These are phyloP conservation scores for Cicer judaicum DNA, from an alignment of 306 rosid genomes.

Conservation along the genomic window DNA sequence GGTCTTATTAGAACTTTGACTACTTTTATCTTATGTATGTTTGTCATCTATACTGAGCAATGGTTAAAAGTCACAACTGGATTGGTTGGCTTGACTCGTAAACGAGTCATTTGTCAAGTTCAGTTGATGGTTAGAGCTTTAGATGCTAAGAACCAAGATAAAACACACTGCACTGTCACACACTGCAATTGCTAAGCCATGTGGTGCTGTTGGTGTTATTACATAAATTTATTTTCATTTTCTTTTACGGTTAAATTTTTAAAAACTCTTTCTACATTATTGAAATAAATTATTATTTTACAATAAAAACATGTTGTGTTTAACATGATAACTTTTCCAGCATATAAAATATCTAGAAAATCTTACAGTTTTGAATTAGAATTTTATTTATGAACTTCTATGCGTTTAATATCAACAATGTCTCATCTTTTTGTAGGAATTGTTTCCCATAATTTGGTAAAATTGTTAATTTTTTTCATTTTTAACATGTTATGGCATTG, in stretches of 20 bases:
- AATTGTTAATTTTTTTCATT: slow-evolving; percentile 12
- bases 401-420: slow-evolving; percentile 4
- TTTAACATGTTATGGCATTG: neutral
- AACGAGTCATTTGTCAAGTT: slow-evolving; percentile 10
- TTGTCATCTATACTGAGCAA: slow-evolving; percentile 31
- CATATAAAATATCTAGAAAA: neutral
- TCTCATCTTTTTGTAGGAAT: neutral
- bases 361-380: slow-evolving; percentile 11
- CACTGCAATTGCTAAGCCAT: slow-evolving; percentile 20
- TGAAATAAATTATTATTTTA: slow-evolving; percentile 9
- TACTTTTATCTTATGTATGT: slow-evolving; percentile 29
- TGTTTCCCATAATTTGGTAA: slow-evolving; percentile 13
- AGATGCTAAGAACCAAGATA: slow-evolving; percentile 33
- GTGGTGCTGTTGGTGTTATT: slow-evolving; percentile 20
- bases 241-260: slow-evolving; percentile 1
- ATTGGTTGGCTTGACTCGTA: slow-evolving; percentile 22
- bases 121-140: slow-evolving; percentile 27
- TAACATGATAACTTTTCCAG: neutral
- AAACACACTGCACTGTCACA: slow-evolving; percentile 10
- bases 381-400: neutral
- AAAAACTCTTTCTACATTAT: neutral
- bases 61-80: neutral
- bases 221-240: neutral
- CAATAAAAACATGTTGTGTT: neutral
- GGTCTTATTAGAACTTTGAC: slow-evolving; percentile 56